Conservation (phyloP, 176 grass and related monocot species). For the Musa beccarii region DNA sequence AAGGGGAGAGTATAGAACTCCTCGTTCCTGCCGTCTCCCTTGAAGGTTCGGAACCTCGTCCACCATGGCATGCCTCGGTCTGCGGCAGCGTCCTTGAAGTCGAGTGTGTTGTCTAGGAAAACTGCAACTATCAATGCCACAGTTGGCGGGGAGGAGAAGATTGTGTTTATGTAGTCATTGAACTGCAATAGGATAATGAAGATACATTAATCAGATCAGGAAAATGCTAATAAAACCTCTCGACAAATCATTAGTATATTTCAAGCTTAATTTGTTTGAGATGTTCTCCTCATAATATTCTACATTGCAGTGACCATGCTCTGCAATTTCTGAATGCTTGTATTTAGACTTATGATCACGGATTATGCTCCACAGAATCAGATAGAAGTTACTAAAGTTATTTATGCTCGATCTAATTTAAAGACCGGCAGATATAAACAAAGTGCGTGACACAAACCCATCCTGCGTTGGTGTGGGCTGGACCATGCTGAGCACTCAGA, state of each 20-base stretch:
- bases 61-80: constrained; percentile 95
- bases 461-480: constrained; percentile 64
- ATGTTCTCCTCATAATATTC: too few species aligned
- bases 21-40: constrained; percentile 82
- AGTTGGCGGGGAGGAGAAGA: constrained; percentile 87
- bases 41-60: constrained; percentile 73
- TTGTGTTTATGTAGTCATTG: constrained; percentile 45
- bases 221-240: too few species aligned
- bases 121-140: constrained; percentile 72
- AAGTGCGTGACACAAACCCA: constrained; percentile 48
- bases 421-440: not conserved
- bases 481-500: constrained; percentile 55
- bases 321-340: too few species aligned
- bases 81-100: constrained; percentile 44
- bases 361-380: too few species aligned
- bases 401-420: not conserved
- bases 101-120: constrained; percentile 91
- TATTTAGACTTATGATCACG: too few species aligned
- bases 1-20: constrained; percentile 96
- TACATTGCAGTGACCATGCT: too few species aligned
- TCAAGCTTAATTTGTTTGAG: too few species aligned
- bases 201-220: not conserved
- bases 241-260: too few species aligned
- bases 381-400: not conserved
- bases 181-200: constrained; percentile 1